phyloP scores from a whole-genome alignment of 495 filamentous ascomycete species.

The Penicillium cosmopolitanum region DNA sequence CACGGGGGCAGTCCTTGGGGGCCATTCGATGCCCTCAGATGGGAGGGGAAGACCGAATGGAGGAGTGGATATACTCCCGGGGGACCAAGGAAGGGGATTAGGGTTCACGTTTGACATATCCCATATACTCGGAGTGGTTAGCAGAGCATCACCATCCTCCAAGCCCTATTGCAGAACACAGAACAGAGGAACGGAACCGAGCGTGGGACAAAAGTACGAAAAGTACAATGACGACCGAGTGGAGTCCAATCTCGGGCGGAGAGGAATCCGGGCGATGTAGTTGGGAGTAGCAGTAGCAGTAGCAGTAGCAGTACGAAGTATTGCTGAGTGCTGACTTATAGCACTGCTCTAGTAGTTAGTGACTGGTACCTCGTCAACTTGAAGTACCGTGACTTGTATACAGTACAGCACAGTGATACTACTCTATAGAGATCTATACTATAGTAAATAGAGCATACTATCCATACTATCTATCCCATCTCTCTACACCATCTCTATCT shows the following conservation, averaged over 20 bases:
- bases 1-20: slow-evolving; percentile 11
- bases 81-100: no score
- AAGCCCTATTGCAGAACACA: not conserved
- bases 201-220: slow-evolving; percentile 3
- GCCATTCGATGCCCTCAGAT: not conserved
- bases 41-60: no score
- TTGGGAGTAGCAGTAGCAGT: no score
- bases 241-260: not conserved
- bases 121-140: not conserved
- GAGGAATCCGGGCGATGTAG: not conserved
- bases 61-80: no score
- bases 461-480: not conserved
- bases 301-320: no score
- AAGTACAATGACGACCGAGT: not conserved
- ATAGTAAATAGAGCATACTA: no score
- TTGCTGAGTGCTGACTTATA: no score
- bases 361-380: no score
- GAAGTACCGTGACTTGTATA: no score
- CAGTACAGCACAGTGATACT: not conserved
- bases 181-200: not conserved
- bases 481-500: not conserved
- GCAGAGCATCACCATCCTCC: no score
- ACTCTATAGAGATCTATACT: not conserved
- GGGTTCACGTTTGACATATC: not conserved
- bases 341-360: no score